Evolutionary conservation across 2,329 filamentous ascomycete genomes (phyloP).

Genomic region (Cladosporium austrohemisphaericum): DNA sequence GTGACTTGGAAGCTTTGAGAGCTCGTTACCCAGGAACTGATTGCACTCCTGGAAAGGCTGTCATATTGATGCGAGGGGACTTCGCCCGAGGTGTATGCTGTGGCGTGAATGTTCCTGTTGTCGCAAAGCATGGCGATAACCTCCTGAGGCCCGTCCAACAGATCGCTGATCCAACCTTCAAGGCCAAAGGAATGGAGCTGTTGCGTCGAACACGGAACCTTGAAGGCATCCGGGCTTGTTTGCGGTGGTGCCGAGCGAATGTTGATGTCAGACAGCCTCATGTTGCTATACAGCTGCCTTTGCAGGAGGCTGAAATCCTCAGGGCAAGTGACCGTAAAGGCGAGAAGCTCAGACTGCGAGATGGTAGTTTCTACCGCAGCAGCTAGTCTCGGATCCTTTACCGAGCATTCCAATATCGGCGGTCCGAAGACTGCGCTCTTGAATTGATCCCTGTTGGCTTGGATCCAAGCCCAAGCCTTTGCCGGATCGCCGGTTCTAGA

Average conservation of each 20-base stretch:
- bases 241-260: slow-evolving; percentile 62
- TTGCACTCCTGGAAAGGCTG: slow-evolving; percentile 55
- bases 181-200: slow-evolving; percentile 62
- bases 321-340: slow-evolving; percentile 71
- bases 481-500: slow-evolving; percentile 58
- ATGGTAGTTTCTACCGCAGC: slow-evolving; percentile 58
- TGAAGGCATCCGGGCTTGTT: too few species aligned
- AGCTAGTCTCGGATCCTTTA: slow-evolving; percentile 68
- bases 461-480: slow-evolving; percentile 76
- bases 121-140: slow-evolving; percentile 86
- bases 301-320: slow-evolving; percentile 73
- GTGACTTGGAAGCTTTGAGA: slow-evolving; percentile 61
- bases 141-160: slow-evolving; percentile 71
- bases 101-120: slow-evolving; percentile 64
- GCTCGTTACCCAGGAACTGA: slow-evolving; percentile 69
- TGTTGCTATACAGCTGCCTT: slow-evolving; percentile 57
- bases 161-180: slow-evolving; percentile 76
- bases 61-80: slow-evolving; percentile 66
- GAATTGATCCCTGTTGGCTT: slow-evolving; percentile 65
- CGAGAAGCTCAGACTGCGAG: slow-evolving; percentile 50
- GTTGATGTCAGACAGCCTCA: slow-evolving; percentile 66
- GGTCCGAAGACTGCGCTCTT: slow-evolving; percentile 76
- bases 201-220: slow-evolving; percentile 51
- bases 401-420: slow-evolving; percentile 72
- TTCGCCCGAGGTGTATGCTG: slow-evolving; percentile 61